Evolutionary conservation across 78 protist species (phyloP).

Genomic region (Cavenderia fasciculata): DNA sequence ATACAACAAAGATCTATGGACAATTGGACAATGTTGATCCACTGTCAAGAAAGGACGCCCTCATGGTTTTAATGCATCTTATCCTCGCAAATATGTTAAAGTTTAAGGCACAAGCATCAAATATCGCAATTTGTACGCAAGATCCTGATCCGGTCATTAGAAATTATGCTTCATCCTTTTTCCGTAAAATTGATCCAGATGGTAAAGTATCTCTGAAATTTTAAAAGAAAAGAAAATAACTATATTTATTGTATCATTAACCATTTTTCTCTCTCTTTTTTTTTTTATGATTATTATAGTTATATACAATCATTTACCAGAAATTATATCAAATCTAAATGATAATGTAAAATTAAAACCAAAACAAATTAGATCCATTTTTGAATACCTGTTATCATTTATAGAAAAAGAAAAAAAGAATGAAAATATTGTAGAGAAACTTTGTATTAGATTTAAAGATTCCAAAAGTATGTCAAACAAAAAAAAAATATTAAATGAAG

Average conservation of each 20-base stretch:
- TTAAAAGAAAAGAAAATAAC: background rate
- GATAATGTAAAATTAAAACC: background rate
- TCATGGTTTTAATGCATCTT: conserved; percentile 95
- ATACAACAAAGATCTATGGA: conserved; percentile 85
- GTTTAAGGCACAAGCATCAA: conserved; percentile 55
- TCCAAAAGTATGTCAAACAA: conserved; percentile 49
- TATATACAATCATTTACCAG: conserved; percentile 95
- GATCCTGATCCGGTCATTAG: conserved; percentile 75
- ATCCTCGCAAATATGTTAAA: conserved; percentile 96
- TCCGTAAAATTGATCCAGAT: too few relatives aligned
- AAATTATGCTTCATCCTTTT: conserved; percentile 76
- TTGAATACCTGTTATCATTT: conserved; percentile 84
- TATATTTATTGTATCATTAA: too few relatives aligned
- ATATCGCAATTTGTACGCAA: conserved; percentile 83
- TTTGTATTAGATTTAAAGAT: conserved; percentile 85
- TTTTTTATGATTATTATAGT: background rate
- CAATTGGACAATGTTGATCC: conserved; percentile 85
- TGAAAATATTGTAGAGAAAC: conserved; percentile 90
- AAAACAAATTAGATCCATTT: conserved; percentile 53
- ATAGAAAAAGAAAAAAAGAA: conserved; percentile 82
- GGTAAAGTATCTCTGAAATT: background rate
- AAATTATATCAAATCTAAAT: conserved; percentile 75
- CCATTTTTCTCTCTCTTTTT: too few relatives aligned
- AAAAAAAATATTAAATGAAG: too few relatives aligned
- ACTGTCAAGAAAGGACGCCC: conserved; percentile 86